phyloP scores from a whole-genome alignment of 177 flowering plant genomes.

The Vitis hybrid region DNA sequence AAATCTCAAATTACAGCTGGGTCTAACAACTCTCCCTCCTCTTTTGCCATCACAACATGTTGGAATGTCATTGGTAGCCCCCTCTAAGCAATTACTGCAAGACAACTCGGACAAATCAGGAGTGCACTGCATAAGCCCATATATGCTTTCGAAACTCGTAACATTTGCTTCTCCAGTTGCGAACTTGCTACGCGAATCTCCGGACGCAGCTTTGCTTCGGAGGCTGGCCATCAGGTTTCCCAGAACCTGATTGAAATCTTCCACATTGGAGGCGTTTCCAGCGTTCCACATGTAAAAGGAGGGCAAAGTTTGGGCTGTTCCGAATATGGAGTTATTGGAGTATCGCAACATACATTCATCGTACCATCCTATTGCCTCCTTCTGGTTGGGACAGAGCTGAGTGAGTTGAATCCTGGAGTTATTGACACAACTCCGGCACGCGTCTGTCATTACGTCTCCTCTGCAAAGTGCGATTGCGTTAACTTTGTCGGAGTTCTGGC shows the following conservation, averaged over 20 bases:
- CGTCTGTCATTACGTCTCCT: conserved; percentile 27
- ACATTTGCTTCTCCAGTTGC: conserved; percentile 22
- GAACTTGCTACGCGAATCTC: conserved; percentile 29
- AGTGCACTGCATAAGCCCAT: conserved; percentile 43
- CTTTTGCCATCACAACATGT: conserved; percentile 1
- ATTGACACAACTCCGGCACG: conserved; percentile 34
- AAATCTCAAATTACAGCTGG: conserved; percentile 30
- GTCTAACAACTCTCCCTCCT: conserved; percentile 20
- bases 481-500: conserved; percentile 24
- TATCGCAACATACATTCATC: conserved; percentile 37
- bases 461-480: conserved; percentile 41
- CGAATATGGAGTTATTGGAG: conserved; percentile 29
- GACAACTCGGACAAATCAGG: conserved; percentile 30
- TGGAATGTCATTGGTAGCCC: conserved; percentile 3
- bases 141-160: conserved; percentile 18
- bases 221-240: conserved; percentile 14
- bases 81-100: conserved; percentile 27
- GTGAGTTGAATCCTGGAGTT: conserved; percentile 7
- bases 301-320: background rate
- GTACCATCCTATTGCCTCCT: conserved; percentile 30
- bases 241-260: conserved; percentile 13
- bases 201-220: conserved; percentile 21
- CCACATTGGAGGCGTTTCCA: background rate
- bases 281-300: background rate
- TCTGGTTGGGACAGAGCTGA: conserved; percentile 30